A percentile compares a stretch with the other conserved stretches of the same genome.
These are phyloP conservation scores for Aspergillus novofumigatus DNA, from an alignment of 2,329 filamentous ascomycete species.

Conservation along the genomic window DNA sequence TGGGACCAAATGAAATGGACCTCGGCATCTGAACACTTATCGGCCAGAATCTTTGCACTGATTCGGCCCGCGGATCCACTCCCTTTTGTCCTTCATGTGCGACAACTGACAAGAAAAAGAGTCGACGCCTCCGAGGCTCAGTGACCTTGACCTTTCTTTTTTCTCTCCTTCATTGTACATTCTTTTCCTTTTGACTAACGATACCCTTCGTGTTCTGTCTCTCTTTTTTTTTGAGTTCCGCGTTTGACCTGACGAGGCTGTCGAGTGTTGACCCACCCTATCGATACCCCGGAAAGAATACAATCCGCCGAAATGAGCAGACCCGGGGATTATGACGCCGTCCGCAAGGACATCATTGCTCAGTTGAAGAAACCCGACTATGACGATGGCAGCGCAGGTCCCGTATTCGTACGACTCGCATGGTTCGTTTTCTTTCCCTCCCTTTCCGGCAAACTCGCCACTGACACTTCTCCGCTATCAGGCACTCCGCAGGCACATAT, in stretches of 20 bases:
- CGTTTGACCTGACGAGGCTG: not conserved
- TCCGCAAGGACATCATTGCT: slow-evolving; percentile 51
- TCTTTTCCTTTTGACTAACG: not conserved
- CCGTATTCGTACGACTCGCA: slow-evolving; percentile 60
- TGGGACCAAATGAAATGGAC: slow-evolving; percentile 13
- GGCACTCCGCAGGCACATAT: slow-evolving; percentile 63
- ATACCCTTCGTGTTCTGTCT: not conserved
- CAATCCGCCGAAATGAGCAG: slow-evolving; percentile 34
- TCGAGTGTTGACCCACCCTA: not conserved
- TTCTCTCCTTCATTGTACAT: slow-evolving; percentile 6
- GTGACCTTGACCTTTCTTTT: slow-evolving; percentile 4
- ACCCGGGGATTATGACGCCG: slow-evolving; percentile 42
- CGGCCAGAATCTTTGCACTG: slow-evolving; percentile 12
- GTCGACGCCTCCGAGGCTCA: slow-evolving; percentile 8
- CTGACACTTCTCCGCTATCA: slow-evolving; percentile 19
- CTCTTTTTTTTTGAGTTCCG: not conserved
- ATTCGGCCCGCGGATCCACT: slow-evolving; percentile 30
- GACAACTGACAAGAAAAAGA: slow-evolving; percentile 14
- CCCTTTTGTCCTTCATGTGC: slow-evolving; percentile 26
- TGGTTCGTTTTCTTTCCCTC: slow-evolving; percentile 42
- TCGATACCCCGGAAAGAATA: slow-evolving; percentile 10
- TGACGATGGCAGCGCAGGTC: slow-evolving; percentile 62
- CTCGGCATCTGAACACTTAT: slow-evolving; percentile 26
- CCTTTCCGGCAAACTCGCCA: not conserved
- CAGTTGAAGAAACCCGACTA: slow-evolving; percentile 59